A percentile compares a stretch with the other conserved stretches of the same genome.
Conservation (phyloP, 2,329 filamentous ascomycete species). For the Penicillium psychrosexuale region DNA sequence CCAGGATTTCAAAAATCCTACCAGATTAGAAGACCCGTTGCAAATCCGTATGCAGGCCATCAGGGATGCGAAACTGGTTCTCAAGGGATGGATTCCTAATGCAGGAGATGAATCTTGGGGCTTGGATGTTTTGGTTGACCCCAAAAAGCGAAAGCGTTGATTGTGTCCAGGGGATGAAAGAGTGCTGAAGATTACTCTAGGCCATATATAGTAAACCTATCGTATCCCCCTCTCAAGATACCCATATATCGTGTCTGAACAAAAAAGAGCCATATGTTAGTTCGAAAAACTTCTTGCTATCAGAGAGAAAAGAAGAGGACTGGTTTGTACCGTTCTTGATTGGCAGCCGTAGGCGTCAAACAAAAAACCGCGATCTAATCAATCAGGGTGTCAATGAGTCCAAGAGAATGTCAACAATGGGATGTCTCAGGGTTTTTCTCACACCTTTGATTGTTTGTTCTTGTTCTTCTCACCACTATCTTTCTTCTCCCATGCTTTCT, state of each 20-base stretch:
- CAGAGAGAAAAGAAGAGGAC: neutral
- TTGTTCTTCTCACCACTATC: neutral
- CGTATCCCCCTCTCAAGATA: neutral
- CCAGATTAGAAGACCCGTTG: slow-evolving; percentile 6
- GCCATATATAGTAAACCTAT: neutral
- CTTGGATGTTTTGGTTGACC: slow-evolving; percentile 31
- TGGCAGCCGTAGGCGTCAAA: neutral
- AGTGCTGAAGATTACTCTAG: neutral
- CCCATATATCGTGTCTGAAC: neutral
- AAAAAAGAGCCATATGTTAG: neutral
- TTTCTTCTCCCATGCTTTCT: neutral
- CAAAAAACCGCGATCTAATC: neutral
- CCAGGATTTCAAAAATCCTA: slow-evolving; percentile 29
- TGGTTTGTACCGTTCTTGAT: neutral
- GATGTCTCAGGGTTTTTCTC: neutral
- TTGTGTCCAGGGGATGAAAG: neutral
- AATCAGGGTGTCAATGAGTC: neutral
- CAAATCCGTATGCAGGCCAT: slow-evolving; percentile 28
- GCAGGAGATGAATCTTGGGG: slow-evolving; percentile 39
- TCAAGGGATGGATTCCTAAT: slow-evolving; percentile 40
- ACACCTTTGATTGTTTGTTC: neutral
- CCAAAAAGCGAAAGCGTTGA: slow-evolving; percentile 30
- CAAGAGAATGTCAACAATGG: neutral
- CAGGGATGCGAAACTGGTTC: slow-evolving; percentile 30
- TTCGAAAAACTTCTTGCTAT: neutral